Evolutionary conservation across 2,329 filamentous ascomycete genomes (phyloP).

Genomic region (Leptographium lundbergii): DNA sequence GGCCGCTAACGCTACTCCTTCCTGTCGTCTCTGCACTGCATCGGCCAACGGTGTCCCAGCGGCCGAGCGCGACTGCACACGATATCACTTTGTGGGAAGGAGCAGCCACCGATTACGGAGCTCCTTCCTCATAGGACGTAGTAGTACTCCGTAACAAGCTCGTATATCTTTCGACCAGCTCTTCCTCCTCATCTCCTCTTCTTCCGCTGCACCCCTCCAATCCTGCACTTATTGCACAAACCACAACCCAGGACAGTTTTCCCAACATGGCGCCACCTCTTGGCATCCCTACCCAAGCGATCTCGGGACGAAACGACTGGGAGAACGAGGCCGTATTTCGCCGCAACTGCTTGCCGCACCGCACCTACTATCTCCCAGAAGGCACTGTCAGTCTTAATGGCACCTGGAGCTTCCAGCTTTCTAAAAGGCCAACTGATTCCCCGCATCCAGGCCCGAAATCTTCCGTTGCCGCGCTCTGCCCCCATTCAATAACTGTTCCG

Average conservation of each 20-base stretch:
- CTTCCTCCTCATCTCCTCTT: background rate
- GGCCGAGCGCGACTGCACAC: no score
- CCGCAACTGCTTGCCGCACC: slow-evolving; percentile 43
- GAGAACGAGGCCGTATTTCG: slow-evolving; percentile 48
- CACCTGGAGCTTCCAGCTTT: slow-evolving; percentile 42
- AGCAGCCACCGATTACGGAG: no score
- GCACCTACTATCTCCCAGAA: slow-evolving; percentile 44
- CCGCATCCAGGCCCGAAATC: background rate
- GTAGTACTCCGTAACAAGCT: no score
- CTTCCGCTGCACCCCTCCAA: background rate
- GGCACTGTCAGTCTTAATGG: slow-evolving; percentile 38
- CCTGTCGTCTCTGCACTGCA: background rate
- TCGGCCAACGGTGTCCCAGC: background rate
- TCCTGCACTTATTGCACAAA: background rate
- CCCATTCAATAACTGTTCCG: slow-evolving; percentile 41
- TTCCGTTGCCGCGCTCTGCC: slow-evolving; percentile 13
- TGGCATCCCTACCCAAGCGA: slow-evolving; percentile 1
- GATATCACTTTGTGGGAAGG: no score
- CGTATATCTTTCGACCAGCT: background rate
- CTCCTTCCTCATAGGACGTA: no score
- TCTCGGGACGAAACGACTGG: slow-evolving; percentile 36
- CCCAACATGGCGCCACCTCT: background rate
- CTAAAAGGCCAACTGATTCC: slow-evolving; percentile 30
- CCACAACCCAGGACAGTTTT: background rate
- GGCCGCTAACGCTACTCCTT: background rate